A percentile compares a stretch with the other conserved stretches of the same genome.
Conservation (phyloP, 2,329 filamentous ascomycete genomes). For the Talaromyces verruculosus region DNA sequence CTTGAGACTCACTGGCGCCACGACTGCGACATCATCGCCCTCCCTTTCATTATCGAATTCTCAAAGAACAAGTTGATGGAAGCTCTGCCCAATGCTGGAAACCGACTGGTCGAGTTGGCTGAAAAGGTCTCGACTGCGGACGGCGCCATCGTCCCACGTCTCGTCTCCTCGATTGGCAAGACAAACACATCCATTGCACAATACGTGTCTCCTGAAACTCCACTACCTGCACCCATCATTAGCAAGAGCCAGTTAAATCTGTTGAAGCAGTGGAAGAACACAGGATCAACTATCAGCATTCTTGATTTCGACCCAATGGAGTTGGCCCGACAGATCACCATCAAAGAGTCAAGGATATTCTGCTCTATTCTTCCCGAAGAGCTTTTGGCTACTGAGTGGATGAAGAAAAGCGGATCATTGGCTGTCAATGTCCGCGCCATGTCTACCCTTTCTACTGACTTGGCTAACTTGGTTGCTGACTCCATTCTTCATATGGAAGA, state of each 20-base stretch:
- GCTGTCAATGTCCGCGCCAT: slow-evolving; percentile 91
- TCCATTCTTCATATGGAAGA: slow-evolving; percentile 87
- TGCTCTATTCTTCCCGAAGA: slow-evolving; percentile 91
- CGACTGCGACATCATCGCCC: slow-evolving; percentile 72
- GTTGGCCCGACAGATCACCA: slow-evolving; percentile 84
- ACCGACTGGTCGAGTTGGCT: slow-evolving; percentile 75
- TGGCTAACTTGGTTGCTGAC: slow-evolving; percentile 90
- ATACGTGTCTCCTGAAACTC: slow-evolving; percentile 69
- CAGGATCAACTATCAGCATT: slow-evolving; percentile 69
- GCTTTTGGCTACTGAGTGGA: slow-evolving; percentile 88
- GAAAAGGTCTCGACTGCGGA: slow-evolving; percentile 73
- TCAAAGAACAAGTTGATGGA: slow-evolving; percentile 69
- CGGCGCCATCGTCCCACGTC: slow-evolving; percentile 74
- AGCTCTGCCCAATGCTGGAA: slow-evolving; percentile 73
- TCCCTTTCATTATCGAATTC: slow-evolving; percentile 76
- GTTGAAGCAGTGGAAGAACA: slow-evolving; percentile 72
- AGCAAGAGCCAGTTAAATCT: slow-evolving; percentile 73
- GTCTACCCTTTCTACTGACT: slow-evolving; percentile 86
- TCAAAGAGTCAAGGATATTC: slow-evolving; percentile 89
- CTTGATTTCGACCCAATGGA: slow-evolving; percentile 91
- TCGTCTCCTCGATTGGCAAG: slow-evolving; percentile 85
- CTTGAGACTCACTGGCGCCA: slow-evolving; percentile 93
- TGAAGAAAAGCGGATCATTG: slow-evolving; percentile 75
- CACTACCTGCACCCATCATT: slow-evolving; percentile 67
- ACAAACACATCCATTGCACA: slow-evolving; percentile 72